A percentile compares a stretch with the other conserved stretches of the same genome.
phyloP scores from a whole-genome alignment of 1,284 basidiomycete species.

The Cutaneotrichosporon cavernicola region DNA sequence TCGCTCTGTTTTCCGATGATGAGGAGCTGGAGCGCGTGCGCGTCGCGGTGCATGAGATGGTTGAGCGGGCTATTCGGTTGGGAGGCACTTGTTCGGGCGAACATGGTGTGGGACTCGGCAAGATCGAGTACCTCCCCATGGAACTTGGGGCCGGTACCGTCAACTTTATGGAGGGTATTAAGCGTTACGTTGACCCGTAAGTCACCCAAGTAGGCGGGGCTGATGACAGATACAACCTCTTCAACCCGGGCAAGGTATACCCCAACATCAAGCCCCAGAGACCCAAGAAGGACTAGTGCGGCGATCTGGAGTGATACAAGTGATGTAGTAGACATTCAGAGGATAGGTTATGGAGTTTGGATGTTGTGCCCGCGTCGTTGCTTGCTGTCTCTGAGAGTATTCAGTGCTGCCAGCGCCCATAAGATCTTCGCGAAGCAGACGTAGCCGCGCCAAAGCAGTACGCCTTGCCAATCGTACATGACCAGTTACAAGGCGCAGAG shows the following conservation, averaged over 20 bases:
- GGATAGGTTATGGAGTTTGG: neutral
- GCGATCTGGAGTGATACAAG: neutral
- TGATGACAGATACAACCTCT: conserved; percentile 71
- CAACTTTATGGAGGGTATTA: conserved; percentile 74
- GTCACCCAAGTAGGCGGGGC: neutral
- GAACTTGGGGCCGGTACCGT: conserved; percentile 78
- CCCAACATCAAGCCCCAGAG: conserved; percentile 6
- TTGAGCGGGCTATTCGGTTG: conserved; percentile 54
- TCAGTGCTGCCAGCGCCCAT: too few relatives aligned
- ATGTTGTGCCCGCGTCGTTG: neutral
- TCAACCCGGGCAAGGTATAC: conserved; percentile 72
- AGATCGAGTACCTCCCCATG: conserved; percentile 62
- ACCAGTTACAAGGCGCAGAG: conserved; percentile 1
- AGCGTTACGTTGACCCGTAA: conserved; percentile 55
- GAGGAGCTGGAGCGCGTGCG: conserved; percentile 50
- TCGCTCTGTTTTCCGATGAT: conserved; percentile 40
- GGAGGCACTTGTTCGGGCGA: conserved; percentile 65
- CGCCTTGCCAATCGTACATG: conserved; percentile 1
- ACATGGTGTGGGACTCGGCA: conserved; percentile 79
- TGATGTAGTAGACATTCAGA: neutral
- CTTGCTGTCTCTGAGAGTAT: neutral
- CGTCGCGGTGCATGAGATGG: conserved; percentile 56
- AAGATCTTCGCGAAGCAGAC: too few relatives aligned
- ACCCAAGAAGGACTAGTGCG: neutral
- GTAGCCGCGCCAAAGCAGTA: too few relatives aligned